Conservation (phyloP, 495 filamentous ascomycete species). For the Tricharina praecox region DNA sequence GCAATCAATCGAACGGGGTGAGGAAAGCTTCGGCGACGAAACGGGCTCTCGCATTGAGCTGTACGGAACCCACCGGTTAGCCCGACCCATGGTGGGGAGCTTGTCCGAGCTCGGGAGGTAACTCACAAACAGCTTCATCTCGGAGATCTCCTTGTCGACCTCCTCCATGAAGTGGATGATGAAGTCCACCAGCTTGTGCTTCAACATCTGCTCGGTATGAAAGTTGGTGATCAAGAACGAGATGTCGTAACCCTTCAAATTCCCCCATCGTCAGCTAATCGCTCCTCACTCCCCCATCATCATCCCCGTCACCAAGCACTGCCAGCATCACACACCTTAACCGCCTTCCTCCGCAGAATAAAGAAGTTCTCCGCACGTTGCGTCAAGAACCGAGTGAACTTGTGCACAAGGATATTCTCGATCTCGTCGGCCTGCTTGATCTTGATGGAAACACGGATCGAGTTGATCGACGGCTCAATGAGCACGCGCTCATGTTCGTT, state of each 20-base stretch:
- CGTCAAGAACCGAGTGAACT: constrained; percentile 90
- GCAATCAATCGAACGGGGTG: constrained; percentile 38
- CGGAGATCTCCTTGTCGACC: constrained; percentile 97
- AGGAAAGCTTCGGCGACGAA: constrained; percentile 97
- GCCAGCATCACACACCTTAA: constrained; percentile 53
- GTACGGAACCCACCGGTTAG: constrained; percentile 11
- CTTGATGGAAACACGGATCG: constrained; percentile 83
- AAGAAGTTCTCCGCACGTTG: constrained; percentile 97
- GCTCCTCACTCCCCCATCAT: not conserved
- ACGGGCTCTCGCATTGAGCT: constrained; percentile 93
- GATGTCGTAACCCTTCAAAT: constrained; percentile 97
- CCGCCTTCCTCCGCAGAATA: constrained; percentile 81
- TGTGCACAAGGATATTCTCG: constrained; percentile 91
- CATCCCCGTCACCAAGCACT: no score
- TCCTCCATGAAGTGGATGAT: constrained; percentile 99
- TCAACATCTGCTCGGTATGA: constrained; percentile 94
- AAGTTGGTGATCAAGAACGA: constrained; percentile 97
- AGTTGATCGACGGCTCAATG: constrained; percentile 92
- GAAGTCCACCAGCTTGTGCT: constrained; percentile 96
- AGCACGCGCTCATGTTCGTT: constrained; percentile 91
- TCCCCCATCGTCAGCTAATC: not conserved
- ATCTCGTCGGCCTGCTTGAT: constrained; percentile 99
- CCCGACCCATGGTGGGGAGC: not conserved
- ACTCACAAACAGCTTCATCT: constrained; percentile 98
- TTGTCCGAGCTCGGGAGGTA: constrained; percentile 1